Base-by-base conservation (phyloP, 176 grass and related monocot species). In the Hsuehochloa calcarea region DNA sequence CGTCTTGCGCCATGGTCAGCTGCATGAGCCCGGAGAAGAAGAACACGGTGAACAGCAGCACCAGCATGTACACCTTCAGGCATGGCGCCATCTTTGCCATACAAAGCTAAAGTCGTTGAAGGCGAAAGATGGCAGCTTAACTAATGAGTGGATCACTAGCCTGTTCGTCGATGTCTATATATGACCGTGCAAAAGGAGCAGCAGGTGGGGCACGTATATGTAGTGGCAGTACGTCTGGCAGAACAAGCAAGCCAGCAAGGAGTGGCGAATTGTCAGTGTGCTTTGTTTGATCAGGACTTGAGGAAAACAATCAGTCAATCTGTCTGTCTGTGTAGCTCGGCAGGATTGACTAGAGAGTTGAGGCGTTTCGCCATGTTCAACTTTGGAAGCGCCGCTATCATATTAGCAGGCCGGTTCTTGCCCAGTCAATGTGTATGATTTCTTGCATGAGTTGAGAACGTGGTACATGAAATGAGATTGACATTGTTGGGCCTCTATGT, bases 1-100 rank as follows among this genome's bases (percentile, higher is more conserved):
- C n/a, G 58, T 25, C 82, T 23, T 85, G 62, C 66, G 83, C 70
- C 54, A 69, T 34, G 71, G 71, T 81, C 43, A 90, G 43, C 77
- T 85, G 77, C 77, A 89, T 85, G 77, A 81, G 77, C 5, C 82
- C 77, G 34, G 83, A 76, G 88, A 81, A 61, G 81, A 89, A 84
- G 70, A 81, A 69, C 6, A 70, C 77, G 0, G 77, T 63, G 77
- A 81, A 23, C 31, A 89, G 40, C 61, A 89, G 27, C 31, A 89
- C 29, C 61, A 89, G 27, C 61, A 81, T 5, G 40, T 27, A 85
- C 29, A 1, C 62, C 69, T 89, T 89, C 60, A 60, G 3, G n/a
- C 58, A 4, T 3, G 15, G 13, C 15, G 29, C 51, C 87, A 85
- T 84, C 23, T 41, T 62, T 16, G 26, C 10, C 46, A 26, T 10